A percentile compares a stretch with the other conserved stretches of the same genome.
Conservation (phyloP, 768 basidiomycete genomes). For the Kockovaella imperatae region DNA sequence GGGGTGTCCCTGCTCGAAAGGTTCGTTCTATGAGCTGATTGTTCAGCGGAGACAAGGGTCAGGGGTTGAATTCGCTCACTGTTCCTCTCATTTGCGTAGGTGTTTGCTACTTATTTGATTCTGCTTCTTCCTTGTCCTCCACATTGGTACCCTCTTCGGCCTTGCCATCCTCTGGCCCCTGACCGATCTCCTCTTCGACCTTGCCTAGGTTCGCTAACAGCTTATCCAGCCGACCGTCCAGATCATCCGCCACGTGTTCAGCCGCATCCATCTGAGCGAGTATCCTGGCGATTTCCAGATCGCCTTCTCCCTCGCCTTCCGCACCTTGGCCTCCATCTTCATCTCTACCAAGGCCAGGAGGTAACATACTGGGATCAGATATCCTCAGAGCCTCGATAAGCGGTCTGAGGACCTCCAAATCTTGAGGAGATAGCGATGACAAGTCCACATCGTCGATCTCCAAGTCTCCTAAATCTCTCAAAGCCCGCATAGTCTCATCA, state of each 20-base stretch:
- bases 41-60: too few species aligned
- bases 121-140: slow-evolving; percentile 10
- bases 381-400: slow-evolving; percentile 16
- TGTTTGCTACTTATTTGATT: slow-evolving; percentile 1
- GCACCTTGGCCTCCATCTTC: neutral
- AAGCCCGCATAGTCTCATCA: neutral
- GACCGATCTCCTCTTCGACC: slow-evolving; percentile 38
- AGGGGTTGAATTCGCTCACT: too few species aligned
- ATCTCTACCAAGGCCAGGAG: neutral
- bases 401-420: slow-evolving; percentile 20
- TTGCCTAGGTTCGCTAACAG: slow-evolving; percentile 21
- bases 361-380: neutral
- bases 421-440: slow-evolving; percentile 16
- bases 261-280: slow-evolving; percentile 36
- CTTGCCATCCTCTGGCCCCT: slow-evolving; percentile 56
- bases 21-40: too few species aligned
- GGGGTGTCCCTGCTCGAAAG: too few species aligned
- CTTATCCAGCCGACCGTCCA: slow-evolving; percentile 37
- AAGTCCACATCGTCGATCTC: slow-evolving; percentile 7
- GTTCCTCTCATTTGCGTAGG: neutral
- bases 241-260: slow-evolving; percentile 37
- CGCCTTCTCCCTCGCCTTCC: slow-evolving; percentile 9
- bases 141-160: slow-evolving; percentile 39
- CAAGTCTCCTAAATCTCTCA: neutral
- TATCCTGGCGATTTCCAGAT: slow-evolving; percentile 22